Base-by-base conservation (phyloP, 305 asterid genomes). In the Andrographis paniculata region DNA sequence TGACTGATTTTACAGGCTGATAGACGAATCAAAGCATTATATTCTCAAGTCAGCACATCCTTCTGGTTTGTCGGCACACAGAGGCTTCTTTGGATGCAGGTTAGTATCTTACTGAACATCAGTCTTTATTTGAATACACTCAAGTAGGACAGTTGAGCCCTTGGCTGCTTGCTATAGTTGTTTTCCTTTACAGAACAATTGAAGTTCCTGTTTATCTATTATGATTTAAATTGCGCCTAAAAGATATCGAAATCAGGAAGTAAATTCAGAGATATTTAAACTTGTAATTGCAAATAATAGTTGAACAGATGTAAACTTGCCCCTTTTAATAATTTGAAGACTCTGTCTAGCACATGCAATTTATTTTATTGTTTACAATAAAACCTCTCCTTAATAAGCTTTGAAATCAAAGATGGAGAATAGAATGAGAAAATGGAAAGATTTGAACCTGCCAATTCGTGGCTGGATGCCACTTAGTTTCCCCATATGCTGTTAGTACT, bases 11-110 rank as follows among this genome's bases (percentile, higher is more conserved):
- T 71, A 57, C 79, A 88, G 98, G 74, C 71, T 92, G 74, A 77
- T 92, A 23, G 94, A 92, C 55, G 88, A 72, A 61, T 70, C 78
- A 24, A 92, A 84, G 78, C 99, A 87, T 69, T 38, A 67, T 58
- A 54, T 92, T 66, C 94, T 92, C 45, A 87, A 79, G 72, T 75
- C 94, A 33, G 95, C 95, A 52, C 99, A 92, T 74, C 99, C 99
- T 62, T 92, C 99, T 53, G 99, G 97, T 37, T 76, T 87, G 56
- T 92, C 99, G 31, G 99, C 99, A 55, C 50, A 87, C 70, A 74
- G 87, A 67, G 96, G 97, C 64, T 92, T 92, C 76, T 92, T 92
- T 61, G 99, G 99, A 51, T 92, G 97, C 92, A 87, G 88, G 96
- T 84, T 33, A 31, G 73, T 57, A 3, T 52, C 48, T 53, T 41